phyloP scores from a whole-genome alignment of 305 asterid species.

The Solanum hybrid region DNA sequence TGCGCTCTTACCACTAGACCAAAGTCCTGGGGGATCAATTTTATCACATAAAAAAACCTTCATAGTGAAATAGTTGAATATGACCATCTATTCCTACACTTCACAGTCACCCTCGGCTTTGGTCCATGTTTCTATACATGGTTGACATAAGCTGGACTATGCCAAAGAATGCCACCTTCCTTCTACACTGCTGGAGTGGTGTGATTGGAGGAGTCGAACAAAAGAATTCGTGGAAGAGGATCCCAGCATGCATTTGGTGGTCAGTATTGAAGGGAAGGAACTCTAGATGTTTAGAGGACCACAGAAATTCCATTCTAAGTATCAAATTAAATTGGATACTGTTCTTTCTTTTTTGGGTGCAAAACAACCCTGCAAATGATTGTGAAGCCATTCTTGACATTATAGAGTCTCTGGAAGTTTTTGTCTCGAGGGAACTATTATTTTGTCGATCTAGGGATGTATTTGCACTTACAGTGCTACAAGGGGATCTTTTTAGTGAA shows the following conservation, averaged over 20 bases:
- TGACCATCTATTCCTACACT: background rate
- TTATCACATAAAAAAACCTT: background rate
- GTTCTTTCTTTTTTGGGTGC: background rate
- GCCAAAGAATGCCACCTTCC: background rate
- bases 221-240: background rate
- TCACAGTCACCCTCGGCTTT: background rate
- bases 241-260: background rate
- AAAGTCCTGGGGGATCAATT: background rate
- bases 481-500: background rate
- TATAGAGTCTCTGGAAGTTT: background rate
- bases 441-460: background rate
- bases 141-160: background rate
- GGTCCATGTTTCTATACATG: background rate
- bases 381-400: background rate
- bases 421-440: background rate
- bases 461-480: background rate
- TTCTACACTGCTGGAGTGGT: background rate
- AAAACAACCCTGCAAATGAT: background rate
- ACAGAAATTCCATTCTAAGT: background rate
- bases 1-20: background rate
- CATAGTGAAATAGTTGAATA: background rate
- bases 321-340: background rate
- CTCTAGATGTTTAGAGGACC: background rate
- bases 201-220: background rate
- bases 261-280: background rate